phyloP scores from a whole-genome alignment of 305 asterid genomes.

The Euphrasia arctica region DNA sequence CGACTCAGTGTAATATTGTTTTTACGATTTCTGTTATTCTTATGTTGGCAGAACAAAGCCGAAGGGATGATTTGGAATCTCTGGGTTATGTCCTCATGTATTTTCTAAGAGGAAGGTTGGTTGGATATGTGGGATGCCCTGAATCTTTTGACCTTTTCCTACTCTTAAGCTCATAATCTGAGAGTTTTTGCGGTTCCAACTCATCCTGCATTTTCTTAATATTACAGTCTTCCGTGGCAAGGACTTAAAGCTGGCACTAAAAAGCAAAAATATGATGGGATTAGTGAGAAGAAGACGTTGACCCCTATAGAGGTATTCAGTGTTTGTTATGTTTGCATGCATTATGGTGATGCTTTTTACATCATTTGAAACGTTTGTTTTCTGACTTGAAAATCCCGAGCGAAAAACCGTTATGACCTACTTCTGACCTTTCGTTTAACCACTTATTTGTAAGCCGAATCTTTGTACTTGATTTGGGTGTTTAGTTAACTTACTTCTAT shows the following conservation, averaged over 20 bases:
- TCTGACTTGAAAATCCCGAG: constrained; percentile 10
- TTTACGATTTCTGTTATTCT: constrained; percentile 23
- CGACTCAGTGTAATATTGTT: constrained; percentile 14
- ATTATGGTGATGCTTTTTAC: constrained; percentile 2
- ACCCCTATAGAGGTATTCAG: constrained; percentile 66
- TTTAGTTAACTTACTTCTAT: constrained; percentile 5
- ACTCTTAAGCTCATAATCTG: constrained; percentile 3
- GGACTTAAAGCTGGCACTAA: constrained; percentile 73
- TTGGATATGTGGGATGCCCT: constrained; percentile 21
- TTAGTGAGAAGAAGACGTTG: constrained; percentile 68
- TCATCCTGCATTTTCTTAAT: constrained; percentile 19
- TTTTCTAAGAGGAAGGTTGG: constrained; percentile 78
- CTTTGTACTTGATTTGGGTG: constrained; percentile 5
- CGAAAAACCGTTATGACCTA: neutral
- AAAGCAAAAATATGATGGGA: constrained; percentile 72
- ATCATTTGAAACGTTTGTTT: constrained; percentile 13
- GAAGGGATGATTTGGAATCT: constrained; percentile 79
- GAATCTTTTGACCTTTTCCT: constrained; percentile 20
- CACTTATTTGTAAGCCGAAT: neutral
- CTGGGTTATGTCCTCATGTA: constrained; percentile 73
- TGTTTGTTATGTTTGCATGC: constrained; percentile 16
- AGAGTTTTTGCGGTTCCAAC: constrained; percentile 17
- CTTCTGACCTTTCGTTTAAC: neutral
- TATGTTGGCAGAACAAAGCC: constrained; percentile 60
- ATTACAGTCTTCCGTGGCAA: constrained; percentile 77